Percentiles rank a stretch among this genome's conserved stretches.
These are phyloP conservation scores for Chaetomium cochliodes DNA, from an alignment of 495 filamentous ascomycete genomes.

Conservation along the genomic window DNA sequence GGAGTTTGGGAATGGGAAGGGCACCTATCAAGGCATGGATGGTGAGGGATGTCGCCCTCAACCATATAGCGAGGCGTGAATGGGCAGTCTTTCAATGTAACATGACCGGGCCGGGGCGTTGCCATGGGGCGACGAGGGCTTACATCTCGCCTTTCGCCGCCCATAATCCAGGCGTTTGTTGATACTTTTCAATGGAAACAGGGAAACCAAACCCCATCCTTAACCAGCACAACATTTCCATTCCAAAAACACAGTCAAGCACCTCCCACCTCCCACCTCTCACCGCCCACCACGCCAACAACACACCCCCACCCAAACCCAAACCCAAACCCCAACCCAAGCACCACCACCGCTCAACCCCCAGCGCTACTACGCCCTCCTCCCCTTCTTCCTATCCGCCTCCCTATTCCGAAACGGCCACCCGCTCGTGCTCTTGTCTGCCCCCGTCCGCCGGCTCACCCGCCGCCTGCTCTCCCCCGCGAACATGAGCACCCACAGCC, in stretches of 20 bases:
- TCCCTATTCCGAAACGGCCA: constrained; percentile 75
- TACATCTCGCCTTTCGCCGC: neutral
- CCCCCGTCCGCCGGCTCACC: constrained; percentile 69
- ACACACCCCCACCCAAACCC: neutral
- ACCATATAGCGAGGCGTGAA: neutral
- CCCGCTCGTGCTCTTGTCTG: constrained; percentile 74
- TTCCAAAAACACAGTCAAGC: no score
- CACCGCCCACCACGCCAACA: neutral
- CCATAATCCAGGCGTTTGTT: neutral
- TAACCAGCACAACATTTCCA: no score
- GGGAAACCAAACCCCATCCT: no score
- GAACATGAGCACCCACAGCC: constrained; percentile 75
- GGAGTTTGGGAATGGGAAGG: constrained; percentile 13
- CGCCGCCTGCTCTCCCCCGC: constrained; percentile 56
- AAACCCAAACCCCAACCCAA: neutral
- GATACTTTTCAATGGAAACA: neutral
- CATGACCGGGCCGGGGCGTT: neutral
- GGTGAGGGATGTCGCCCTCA: neutral
- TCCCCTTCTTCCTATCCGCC: constrained; percentile 27
- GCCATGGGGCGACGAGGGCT: neutral
- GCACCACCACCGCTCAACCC: neutral
- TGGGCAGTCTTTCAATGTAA: neutral
- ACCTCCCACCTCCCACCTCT: neutral
- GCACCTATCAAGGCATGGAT: neutral
- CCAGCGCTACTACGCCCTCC: no score